phyloP scores from a whole-genome alignment of 176 grass and related monocot species.

The Hordeum marinum region DNA sequence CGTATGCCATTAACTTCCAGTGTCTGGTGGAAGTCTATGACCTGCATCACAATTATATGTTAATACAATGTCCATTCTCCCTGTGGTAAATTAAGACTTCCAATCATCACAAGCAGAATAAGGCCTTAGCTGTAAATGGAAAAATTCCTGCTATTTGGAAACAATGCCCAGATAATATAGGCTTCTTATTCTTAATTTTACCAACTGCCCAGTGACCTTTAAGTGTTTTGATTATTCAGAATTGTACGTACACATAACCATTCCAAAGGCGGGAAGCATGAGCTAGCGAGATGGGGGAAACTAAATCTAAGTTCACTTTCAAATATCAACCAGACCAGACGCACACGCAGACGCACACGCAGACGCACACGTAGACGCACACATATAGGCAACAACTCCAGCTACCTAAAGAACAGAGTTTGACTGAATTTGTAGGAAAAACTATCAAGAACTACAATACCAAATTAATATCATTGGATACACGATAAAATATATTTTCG shows the following conservation, averaged over 20 bases:
- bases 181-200: not conserved
- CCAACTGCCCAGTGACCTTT: too few relatives aligned
- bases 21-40: conserved; percentile 97
- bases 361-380: too few relatives aligned
- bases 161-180: not conserved
- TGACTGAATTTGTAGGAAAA: too few relatives aligned
- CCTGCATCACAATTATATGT: conserved; percentile 33
- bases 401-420: not conserved
- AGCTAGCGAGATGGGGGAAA: not conserved
- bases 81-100: not conserved
- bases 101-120: not conserved
- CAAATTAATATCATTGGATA: too few relatives aligned
- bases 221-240: not conserved
- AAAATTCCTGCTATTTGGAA: not conserved
- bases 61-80: not conserved
- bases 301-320: not conserved
- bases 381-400: not conserved
- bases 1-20: conserved; percentile 92
- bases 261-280: not conserved
- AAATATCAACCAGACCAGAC: not conserved
- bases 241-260: not conserved
- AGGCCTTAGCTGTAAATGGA: not conserved
- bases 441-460: too few relatives aligned
- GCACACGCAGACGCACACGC: too few relatives aligned
- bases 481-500: too few relatives aligned